A percentile compares a stretch with the other conserved stretches of the same genome.
These are phyloP conservation scores for Fusarium camptoceras DNA, from an alignment of 2,329 filamentous ascomycete genomes.

Conservation along the genomic window DNA sequence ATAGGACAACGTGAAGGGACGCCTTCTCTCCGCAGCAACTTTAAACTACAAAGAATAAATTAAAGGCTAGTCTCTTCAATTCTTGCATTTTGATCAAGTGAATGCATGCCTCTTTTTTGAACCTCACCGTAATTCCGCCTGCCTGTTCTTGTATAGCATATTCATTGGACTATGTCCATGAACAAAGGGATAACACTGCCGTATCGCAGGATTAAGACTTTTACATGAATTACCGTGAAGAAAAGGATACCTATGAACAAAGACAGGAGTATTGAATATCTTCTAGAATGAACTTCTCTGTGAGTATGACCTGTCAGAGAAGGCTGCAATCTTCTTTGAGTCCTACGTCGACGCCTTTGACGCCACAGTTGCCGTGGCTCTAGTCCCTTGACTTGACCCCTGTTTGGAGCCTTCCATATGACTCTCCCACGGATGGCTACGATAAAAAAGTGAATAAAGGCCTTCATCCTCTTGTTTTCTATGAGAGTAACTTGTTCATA, in stretches of 20 bases:
- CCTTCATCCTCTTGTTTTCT: not conserved
- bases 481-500: not conserved
- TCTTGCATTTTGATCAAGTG: fast-evolving
- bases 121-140: not conserved
- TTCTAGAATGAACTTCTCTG: not conserved
- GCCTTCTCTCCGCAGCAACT: not conserved
- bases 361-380: not conserved
- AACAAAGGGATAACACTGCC: not conserved
- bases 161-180: not conserved
- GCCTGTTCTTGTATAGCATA: not conserved
- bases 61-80: not conserved
- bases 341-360: not conserved
- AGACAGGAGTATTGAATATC: not conserved
- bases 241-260: not conserved
- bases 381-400: not conserved
- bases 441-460: not conserved
- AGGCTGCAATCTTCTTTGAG: not conserved
- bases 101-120: not conserved
- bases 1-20: not conserved
- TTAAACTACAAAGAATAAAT: not conserved
- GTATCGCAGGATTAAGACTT: not conserved
- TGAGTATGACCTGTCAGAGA: not conserved
- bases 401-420: not conserved
- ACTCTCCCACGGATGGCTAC: no score
- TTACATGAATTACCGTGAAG: not conserved